Evolutionary conservation across 352 stramenopile genomes (phyloP).

Genomic region (Phytophthora capsici): DNA sequence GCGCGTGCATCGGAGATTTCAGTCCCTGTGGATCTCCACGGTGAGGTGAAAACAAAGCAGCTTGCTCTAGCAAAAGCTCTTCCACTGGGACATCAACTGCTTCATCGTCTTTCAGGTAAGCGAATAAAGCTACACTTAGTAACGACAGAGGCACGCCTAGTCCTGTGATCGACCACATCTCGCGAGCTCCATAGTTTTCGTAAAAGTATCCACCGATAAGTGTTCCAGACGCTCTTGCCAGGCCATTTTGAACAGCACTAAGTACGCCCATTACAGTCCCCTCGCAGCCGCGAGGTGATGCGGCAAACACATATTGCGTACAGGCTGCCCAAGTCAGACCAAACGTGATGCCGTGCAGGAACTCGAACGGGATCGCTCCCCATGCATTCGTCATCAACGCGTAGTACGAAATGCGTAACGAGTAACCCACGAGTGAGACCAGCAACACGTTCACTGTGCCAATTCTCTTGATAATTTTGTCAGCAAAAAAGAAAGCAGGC

Average conservation of each 20-base stretch:
- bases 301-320: conserved; percentile 76
- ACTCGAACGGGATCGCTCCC: conserved; percentile 78
- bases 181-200: conserved; percentile 64
- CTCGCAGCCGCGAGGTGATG: conserved; percentile 58
- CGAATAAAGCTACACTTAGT: conserved; percentile 59
- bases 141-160: conserved; percentile 70
- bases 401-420: conserved; percentile 67
- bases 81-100: conserved; percentile 5
- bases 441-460: conserved; percentile 74
- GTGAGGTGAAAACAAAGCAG: conserved; percentile 33
- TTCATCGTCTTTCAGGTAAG: conserved; percentile 63
- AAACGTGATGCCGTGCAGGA: conserved; percentile 79
- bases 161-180: conserved; percentile 71
- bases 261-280: conserved; percentile 77
- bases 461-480: conserved; percentile 68
- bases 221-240: conserved; percentile 63
- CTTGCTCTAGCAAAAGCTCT: conserved; percentile 24
- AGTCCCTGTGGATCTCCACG: conserved; percentile 26
- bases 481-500: conserved; percentile 79
- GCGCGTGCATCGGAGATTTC: conserved; percentile 24
- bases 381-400: conserved; percentile 79
- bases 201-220: conserved; percentile 81
- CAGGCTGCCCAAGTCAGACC: conserved; percentile 69
- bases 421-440: conserved; percentile 67
- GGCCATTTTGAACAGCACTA: conserved; percentile 73